Conservation (phyloP, 129 eudicot genomes). For the Tanacetum coccineum region DNA sequence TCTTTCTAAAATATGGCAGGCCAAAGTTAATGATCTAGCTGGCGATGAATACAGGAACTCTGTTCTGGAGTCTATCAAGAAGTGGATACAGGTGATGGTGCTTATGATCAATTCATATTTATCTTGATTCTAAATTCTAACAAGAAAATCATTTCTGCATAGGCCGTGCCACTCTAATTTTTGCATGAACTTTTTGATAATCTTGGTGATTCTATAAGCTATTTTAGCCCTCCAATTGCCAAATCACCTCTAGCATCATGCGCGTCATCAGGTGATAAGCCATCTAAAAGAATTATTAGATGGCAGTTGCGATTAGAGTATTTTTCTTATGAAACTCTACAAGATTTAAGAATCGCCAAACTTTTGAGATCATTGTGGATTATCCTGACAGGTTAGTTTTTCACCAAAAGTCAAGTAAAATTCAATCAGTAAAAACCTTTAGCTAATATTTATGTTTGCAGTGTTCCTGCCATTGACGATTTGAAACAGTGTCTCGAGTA, state of each 20-base stretch:
- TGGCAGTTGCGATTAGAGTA: conserved; percentile 94
- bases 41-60: conserved; percentile 89
- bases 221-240: conserved; percentile 41
- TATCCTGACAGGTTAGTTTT: conserved; percentile 83
- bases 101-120: neutral
- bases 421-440: neutral
- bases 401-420: neutral
- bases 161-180: conserved; percentile 93
- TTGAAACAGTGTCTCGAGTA: conserved; percentile 88
- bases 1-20: conserved; percentile 44
- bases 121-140: conserved; percentile 16
- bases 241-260: conserved; percentile 93
- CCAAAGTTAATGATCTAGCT: conserved; percentile 84
- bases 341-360: conserved; percentile 85
- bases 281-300: conserved; percentile 84
- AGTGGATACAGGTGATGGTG: conserved; percentile 75
- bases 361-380: conserved; percentile 92
- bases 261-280: conserved; percentile 60
- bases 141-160: conserved; percentile 35
- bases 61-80: conserved; percentile 79
- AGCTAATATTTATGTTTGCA: conserved; percentile 31
- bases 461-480: conserved; percentile 97
- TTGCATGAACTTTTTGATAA: conserved; percentile 84
- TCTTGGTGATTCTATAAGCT: conserved; percentile 71
- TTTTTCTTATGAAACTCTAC: conserved; percentile 95